phyloP scores from a whole-genome alignment of 495 filamentous ascomycete species.

The Tuber indicum region DNA sequence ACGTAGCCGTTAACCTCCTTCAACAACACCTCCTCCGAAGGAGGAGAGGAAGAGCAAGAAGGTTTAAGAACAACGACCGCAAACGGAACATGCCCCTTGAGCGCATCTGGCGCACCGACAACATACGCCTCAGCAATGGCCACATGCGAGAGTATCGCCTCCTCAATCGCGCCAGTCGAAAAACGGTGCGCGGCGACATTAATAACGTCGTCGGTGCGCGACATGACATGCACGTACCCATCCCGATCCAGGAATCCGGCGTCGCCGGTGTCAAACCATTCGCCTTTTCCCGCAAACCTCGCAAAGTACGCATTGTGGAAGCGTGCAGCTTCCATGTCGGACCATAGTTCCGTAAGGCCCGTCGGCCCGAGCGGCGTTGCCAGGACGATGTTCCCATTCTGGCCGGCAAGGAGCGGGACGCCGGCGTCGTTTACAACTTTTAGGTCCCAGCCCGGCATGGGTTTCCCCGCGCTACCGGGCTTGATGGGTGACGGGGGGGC shows the following conservation, averaged over 20 bases:
- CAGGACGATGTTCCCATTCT: conserved; percentile 90
- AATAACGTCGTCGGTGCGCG: conserved; percentile 77
- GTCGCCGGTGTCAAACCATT: conserved; percentile 76
- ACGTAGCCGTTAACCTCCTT: conserved; percentile 58
- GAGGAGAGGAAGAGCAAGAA: conserved; percentile 33
- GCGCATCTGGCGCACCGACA: conserved; percentile 70
- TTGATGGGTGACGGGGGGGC: conserved; percentile 48
- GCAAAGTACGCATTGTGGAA: conserved; percentile 78
- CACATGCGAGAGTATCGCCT: conserved; percentile 76
- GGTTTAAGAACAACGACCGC: conserved; percentile 66
- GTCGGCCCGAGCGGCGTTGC: conserved; percentile 75
- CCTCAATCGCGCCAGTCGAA: conserved; percentile 81
- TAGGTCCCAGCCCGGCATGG: conserved; percentile 87
- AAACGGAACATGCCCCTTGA: conserved; percentile 88
- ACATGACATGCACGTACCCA: conserved; percentile 64
- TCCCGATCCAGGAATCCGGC: conserved; percentile 76
- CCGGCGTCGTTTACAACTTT: conserved; percentile 74
- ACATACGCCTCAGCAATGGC: conserved; percentile 73
- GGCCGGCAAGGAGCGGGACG: conserved; percentile 56
- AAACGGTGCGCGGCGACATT: conserved; percentile 93
- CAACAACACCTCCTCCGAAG: conserved; percentile 9
- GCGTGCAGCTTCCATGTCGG: conserved; percentile 59
- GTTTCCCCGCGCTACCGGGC: conserved; percentile 79
- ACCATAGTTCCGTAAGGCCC: conserved; percentile 75
- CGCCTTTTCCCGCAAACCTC: conserved; percentile 65